These are phyloP conservation scores for Corinectria fuckeliana DNA, from an alignment of 2,329 filamentous ascomycete genomes.

Conservation along the genomic window DNA sequence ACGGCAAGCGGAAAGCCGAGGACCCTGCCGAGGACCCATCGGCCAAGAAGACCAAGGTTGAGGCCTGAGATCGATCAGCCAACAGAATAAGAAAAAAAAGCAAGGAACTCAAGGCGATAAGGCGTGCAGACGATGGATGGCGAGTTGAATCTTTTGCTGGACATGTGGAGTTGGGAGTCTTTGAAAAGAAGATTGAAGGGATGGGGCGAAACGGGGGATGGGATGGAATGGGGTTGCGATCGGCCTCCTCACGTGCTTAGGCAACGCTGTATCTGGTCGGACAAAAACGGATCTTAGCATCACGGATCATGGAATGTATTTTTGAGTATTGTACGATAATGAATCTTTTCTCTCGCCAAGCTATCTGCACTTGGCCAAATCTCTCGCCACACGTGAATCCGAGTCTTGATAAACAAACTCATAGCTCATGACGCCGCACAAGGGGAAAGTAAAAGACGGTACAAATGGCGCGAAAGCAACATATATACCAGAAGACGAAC, in stretches of 20 bases:
- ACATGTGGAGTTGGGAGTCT: constrained; percentile 17
- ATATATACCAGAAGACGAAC: not conserved
- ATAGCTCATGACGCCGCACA: not conserved
- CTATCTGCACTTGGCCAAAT: not conserved
- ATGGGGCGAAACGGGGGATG: not conserved
- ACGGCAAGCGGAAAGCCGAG: constrained; percentile 49
- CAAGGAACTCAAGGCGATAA: not conserved
- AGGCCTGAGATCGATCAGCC: not conserved
- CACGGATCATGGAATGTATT: constrained; percentile 6
- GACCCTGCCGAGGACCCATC: constrained; percentile 37
- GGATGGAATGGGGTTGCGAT: constrained; percentile 5
- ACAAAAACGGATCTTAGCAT: constrained; percentile 3
- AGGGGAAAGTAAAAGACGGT: not conserved
- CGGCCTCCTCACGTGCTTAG: constrained; percentile 14
- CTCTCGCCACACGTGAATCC: not conserved
- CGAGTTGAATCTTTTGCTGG: not conserved
- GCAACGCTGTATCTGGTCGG: constrained; percentile 17
- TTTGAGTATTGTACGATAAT: constrained; percentile 13
- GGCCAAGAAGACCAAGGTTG: constrained; percentile 46
- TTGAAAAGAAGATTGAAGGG: not conserved
- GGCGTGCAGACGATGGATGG: not conserved
- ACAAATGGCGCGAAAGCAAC: constrained; percentile 2
- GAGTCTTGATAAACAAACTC: not conserved
- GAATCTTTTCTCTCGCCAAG: constrained; percentile 4
- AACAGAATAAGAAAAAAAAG: not conserved